Base-by-base conservation (phyloP, 257 asterid genomes). In the Rubia yunnanensis region DNA sequence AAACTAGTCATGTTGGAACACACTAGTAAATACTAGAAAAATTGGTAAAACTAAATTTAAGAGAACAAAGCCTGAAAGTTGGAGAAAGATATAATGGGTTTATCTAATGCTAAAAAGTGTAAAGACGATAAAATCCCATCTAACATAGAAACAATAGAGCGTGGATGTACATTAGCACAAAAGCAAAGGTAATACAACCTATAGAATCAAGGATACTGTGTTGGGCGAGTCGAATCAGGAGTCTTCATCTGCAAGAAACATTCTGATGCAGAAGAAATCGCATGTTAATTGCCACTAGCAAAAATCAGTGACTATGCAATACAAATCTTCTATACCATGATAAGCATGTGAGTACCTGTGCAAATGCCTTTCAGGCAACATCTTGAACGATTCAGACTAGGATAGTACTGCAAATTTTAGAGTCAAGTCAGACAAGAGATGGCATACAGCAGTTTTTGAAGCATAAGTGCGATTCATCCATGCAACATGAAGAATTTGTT, bases 351-450 rank as follows among this genome's bases (percentile, higher is more conserved):
- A 30, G 27, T 81, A 94, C 99, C 97, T 60, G 99, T 94, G 69
- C 99, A 94, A 72, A 94, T 94, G 85, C 99, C 96, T 81, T 94
- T 94, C 81, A 30, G 80, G 95, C 99, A 90, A 78, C 97, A 94
- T 79, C 95, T 86, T 53, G 99, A 94, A 58, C 99, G 86, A 64
- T 94, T 90, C 52, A 94, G 95, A 81, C 99, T 94, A 60, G 99
- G 99, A 81, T 94, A 94, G 72, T 86, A 86, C 99, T 94, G 95
- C 72, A 83, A 81, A 66, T 60, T 71, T 53, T 71, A 76, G 65
- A 64, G 69, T 26, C 27, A 76, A 66, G 50, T 41, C 36, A 66
- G 60, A 14, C 17, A 32, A 56, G 60, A 56, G 7, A n/a, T 30
- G 11, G 56, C 44, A 49, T 64, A 31, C n/a, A 30, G 13, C 15